Evolutionary conservation across 768 basidiomycete genomes (phyloP), one percentile per base, ranked within the genome.

Genomic region (Calocybe indica): DNA sequence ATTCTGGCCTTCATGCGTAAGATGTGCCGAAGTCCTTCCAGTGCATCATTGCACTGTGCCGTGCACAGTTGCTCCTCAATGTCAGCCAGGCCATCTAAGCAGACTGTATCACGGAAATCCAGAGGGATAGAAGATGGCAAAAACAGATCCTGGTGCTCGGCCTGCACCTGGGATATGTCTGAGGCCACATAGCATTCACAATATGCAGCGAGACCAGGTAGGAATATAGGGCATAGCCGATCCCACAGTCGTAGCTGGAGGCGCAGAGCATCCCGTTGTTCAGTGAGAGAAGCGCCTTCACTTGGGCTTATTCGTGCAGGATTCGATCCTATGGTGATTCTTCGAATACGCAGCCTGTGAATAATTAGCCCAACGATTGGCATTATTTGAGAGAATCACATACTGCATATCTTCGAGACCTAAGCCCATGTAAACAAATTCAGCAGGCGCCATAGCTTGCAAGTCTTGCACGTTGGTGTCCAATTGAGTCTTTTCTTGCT

Each of bases 51-150:
- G 46, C 58, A 59, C 37, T 62, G 61, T 2, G 58, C 56, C 7
- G 45, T 43, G 0, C 57, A 54, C n/a, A 62, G 46, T 12, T 43
- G 11, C 1, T 50, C 49, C 46, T 65, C 63, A 14, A 58, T 53
- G 1, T 41, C 38, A 0, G 52, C 28, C 2, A 65, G 42, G 2
- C 45, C 49, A 0, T 13, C 5, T 0, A 46, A 2, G 10, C 49
- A 52, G 2, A 52, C 50, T 12, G 32, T 30, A 7, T 32, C 22
- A 1, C 55, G 46, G 11, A 31, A 32, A 6, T 30, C 33, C 13
- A 22, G 10, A 2, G 44, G 41, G 32, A 58, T 37, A 9, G 41
- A 47, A 10, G 54, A 57, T 0, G 55, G 59, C 2, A 59, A 40
- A 46, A 54, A 52, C 0, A 61, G 48, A 5, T 43, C 42, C 13